Base-by-base conservation (phyloP, 2,329 filamentous ascomycete species). In the Calonectria pauciramosa region DNA sequence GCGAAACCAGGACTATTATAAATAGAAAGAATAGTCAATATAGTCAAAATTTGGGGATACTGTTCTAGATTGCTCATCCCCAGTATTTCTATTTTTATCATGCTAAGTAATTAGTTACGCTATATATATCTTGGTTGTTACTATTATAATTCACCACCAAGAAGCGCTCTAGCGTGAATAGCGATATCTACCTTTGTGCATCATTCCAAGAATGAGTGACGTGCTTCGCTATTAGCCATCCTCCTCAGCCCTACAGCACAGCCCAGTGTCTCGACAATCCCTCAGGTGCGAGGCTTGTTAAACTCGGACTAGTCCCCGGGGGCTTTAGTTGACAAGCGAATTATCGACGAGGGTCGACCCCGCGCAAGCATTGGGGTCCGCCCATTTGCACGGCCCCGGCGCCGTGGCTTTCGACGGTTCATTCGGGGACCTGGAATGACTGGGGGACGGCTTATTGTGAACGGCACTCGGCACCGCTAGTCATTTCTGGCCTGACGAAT, bases 381-480 rank as follows among this genome's bases (percentile, higher is more conserved):
- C 18, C 8, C 8, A 44, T 44, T 44, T 44, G 41, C 41, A 44
- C 18, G 41, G 41, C 41, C 41, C 23, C 56, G 9, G 34, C 59
- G 36, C 69, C 28, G 26, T 44, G 68, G 68, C 54, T 63, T 59
- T 52, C 14, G 41, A 30, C 41, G 38, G 34, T 30, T 41, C 38
- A 54, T 44, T 38, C 60, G 51, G 60, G 38, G 51, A 49, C 60
- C 51, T 26, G 14, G 38, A 20, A 38, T 60, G 34, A 60, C 11
- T 38, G 38, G 49, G 63, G 59, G 10, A 20, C 4, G 64, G 32
- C 52, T 41, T 54, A 32, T 52, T 23, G 26, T 32, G 36, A 49
- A 56, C 70, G 70, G 70, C 56, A 65, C 30, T 72, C 70, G 70
- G 70, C 70, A 68, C 66, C 65, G 71, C 49, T 73, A 69, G 49